These are phyloP conservation scores for Phialophora chinensis DNA, from an alignment of 2,329 filamentous ascomycete genomes.

Conservation along the genomic window DNA sequence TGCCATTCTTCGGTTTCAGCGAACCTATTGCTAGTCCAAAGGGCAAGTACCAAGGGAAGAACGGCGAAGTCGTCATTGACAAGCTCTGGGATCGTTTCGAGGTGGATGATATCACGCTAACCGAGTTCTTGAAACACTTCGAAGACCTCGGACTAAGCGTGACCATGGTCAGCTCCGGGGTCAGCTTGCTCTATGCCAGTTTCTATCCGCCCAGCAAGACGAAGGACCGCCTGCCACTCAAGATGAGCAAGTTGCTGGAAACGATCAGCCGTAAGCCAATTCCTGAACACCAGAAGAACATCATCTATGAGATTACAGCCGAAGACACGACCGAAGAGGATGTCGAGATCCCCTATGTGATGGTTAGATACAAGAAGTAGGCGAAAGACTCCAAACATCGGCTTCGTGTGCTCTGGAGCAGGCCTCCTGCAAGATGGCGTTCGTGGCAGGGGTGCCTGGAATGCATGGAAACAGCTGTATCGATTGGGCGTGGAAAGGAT, in stretches of 20 bases:
- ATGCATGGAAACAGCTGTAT: background rate
- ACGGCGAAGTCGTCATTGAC: constrained; percentile 83
- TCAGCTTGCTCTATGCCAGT: constrained; percentile 89
- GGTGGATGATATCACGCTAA: constrained; percentile 80
- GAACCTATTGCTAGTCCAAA: constrained; percentile 95
- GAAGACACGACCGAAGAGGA: constrained; percentile 90
- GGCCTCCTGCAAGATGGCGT: constrained; percentile 1
- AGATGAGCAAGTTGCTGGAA: constrained; percentile 86
- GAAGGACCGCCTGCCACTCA: constrained; percentile 81
- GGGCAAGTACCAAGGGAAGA: constrained; percentile 80
- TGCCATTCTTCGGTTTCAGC: constrained; percentile 98
- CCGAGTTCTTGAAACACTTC: constrained; percentile 83
- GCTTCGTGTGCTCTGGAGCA: background rate
- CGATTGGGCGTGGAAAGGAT: constrained; percentile 1
- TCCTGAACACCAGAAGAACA: constrained; percentile 87
- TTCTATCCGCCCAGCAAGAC: constrained; percentile 86
- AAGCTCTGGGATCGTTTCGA: constrained; percentile 97
- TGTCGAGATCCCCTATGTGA: constrained; percentile 96
- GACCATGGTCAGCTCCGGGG: constrained; percentile 95
- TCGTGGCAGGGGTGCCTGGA: background rate
- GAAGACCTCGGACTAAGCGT: constrained; percentile 79
- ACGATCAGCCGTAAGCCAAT: constrained; percentile 90
- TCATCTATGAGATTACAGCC: constrained; percentile 94
- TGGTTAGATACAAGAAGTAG: constrained; percentile 68
- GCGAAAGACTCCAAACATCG: background rate